phyloP scores from a whole-genome alignment of 129 eudicot genomes.

The Pittosporum tobira region DNA sequence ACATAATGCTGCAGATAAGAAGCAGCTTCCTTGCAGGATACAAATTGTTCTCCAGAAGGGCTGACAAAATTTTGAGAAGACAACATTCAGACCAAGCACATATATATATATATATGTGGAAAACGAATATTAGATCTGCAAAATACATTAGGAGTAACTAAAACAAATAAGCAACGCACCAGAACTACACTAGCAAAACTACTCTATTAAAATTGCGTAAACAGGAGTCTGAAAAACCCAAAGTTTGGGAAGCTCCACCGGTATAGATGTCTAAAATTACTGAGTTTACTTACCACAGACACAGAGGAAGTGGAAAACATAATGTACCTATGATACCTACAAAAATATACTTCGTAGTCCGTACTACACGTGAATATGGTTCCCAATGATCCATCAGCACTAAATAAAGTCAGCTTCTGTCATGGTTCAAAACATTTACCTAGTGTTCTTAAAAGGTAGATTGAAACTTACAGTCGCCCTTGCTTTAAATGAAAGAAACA shows the following conservation, averaged over 20 bases:
- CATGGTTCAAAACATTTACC: no score
- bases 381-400: neutral
- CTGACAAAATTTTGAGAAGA: conserved; percentile 21
- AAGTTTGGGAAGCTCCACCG: neutral
- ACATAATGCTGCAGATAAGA: conserved; percentile 35
- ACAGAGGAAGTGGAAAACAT: no score
- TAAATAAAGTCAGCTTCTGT: no score
- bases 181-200: neutral
- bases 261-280: no score
- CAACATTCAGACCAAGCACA: neutral
- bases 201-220: no score
- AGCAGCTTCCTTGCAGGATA: conserved; percentile 52
- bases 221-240: neutral
- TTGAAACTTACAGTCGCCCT: no score
- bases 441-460: no score
- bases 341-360: no score
- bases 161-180: neutral
- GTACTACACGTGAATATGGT: no score
- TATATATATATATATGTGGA: neutral
- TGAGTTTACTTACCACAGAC: no score
- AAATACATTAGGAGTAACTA: neutral
- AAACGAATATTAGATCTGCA: neutral
- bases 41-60: conserved; percentile 47
- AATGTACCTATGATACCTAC: no score
- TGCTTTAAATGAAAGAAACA: no score